A percentile compares a stretch with the other conserved stretches of the same genome.
Conservation (phyloP, 176 grass and related monocot species). For the Alloteropsis semialata region DNA sequence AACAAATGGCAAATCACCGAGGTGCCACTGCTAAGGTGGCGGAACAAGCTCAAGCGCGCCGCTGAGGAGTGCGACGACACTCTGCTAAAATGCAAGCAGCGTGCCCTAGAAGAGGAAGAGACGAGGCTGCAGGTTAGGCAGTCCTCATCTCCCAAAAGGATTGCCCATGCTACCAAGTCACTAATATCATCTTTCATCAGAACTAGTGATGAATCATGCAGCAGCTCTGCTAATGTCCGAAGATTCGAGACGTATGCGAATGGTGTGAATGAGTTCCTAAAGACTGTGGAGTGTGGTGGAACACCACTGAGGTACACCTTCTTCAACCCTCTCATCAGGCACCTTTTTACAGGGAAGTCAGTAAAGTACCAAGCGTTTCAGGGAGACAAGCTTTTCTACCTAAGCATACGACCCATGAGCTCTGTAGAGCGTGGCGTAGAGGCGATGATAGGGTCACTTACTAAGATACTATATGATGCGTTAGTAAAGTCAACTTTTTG, state of each 20-base stretch:
- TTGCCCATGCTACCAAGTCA: neutral
- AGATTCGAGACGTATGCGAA: slow-evolving; percentile 6
- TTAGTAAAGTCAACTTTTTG: too few species aligned
- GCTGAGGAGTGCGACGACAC: neutral
- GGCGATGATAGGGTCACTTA: too few species aligned
- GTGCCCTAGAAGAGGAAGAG: neutral
- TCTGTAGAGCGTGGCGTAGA: too few species aligned
- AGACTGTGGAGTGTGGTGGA: too few species aligned
- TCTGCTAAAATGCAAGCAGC: neutral
- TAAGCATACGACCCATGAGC: too few species aligned
- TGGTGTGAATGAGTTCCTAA: too few species aligned
- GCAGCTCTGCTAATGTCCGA: neutral
- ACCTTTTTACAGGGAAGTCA: too few species aligned
- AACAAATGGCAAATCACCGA: neutral
- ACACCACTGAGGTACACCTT: too few species aligned
- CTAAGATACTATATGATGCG: too few species aligned
- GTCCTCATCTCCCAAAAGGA: neutral
- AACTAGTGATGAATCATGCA: neutral
- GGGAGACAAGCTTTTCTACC: too few species aligned
- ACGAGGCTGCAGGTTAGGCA: neutral
- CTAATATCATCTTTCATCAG: neutral
- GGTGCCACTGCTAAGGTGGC: neutral
- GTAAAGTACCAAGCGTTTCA: too few species aligned
- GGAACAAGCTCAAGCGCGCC: neutral
- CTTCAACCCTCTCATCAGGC: too few species aligned